Evolutionary conservation across 1,139 yeast species (phyloP).

Genomic region (Geotrichum europaeum): DNA sequence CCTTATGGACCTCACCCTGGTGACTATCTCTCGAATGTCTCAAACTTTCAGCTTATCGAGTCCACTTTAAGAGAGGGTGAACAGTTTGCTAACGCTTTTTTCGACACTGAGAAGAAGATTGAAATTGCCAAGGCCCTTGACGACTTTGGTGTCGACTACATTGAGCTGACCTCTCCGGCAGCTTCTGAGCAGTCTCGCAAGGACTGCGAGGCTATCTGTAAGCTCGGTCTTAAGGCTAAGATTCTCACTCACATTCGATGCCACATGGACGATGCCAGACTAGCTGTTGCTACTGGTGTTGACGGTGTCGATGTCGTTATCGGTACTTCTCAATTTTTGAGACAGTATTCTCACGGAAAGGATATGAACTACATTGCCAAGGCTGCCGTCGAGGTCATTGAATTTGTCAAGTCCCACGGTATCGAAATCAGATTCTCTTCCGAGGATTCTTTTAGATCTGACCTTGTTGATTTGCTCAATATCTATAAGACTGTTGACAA

Average conservation of each 20-base stretch:
- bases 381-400: conserved; percentile 93
- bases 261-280: conserved; percentile 97
- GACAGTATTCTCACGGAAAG: conserved; percentile 95
- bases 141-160: conserved; percentile 97
- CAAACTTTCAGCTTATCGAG: conserved; percentile 85
- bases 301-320: conserved; percentile 99
- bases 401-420: conserved; percentile 93
- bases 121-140: conserved; percentile 97
- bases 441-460: conserved; percentile 97
- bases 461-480: conserved; percentile 87
- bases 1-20: conserved; percentile 97
- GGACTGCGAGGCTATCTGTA: conserved; percentile 98
- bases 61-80: conserved; percentile 97
- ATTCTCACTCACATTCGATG: conserved; percentile 89
- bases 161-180: conserved; percentile 94
- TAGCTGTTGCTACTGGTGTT: conserved; percentile 97
- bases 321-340: conserved; percentile 92
- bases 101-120: conserved; percentile 89
- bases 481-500: conserved; percentile 95
- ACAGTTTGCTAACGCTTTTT: conserved; percentile 96
- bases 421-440: conserved; percentile 95
- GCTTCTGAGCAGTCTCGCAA: conserved; percentile 89
- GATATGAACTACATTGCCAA: conserved; percentile 98
- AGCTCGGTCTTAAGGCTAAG: conserved; percentile 92
- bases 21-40: conserved; percentile 85